Base-by-base conservation (phyloP, 768 basidiomycete species). In the Ephemerocybe angulata region DNA sequence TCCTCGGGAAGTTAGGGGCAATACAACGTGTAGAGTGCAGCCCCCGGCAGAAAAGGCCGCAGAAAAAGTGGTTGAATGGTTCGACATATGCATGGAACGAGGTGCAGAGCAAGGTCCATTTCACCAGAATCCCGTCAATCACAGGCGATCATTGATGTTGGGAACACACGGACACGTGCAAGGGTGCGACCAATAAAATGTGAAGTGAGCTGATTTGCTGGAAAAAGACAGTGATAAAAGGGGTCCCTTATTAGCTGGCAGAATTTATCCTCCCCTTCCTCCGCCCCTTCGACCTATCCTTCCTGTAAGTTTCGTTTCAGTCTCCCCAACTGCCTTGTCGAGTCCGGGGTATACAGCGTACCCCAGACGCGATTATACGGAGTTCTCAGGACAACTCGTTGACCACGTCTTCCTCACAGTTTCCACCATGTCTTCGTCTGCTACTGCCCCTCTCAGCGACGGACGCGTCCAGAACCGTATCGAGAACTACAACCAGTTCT, bases 401-500 rank as follows among this genome's bases (percentile, higher is more conserved):
- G 38, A 47, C 44, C 30, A 21, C 13, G 24, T 24, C 6, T 24
- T 19, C 29, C 41, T 29, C 22, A 41, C 24, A 53, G 21, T 29
- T 22, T 8, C 37, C n/a, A 17, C 28, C 2, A 2, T 29, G 38
- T 30, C 13, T 31, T 30, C 10, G 63, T 22, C 60, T 43, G 21
- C 51, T 35, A 35, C 54, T 33, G 28, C 54, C 38, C 48, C 60
- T 13, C 60, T 60, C 44, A 54, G 58, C 29, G 88, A 89, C 61
- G 85, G 82, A 53, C 85, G 87, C 49, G 72, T 83, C 48, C 74
- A 76, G 60, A 72, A 76, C 60, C 89, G 91, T 46, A 87, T 93
- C 43, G 84, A 83, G 67, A 85, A 84, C 71, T 98, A 99, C 75
- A 87, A 87, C 62, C 84, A 83, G 65, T 93, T 92, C 74, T 99